These are phyloP conservation scores for Datura wrightii DNA, from an alignment of 257 asterid species.

Conservation along the genomic window DNA sequence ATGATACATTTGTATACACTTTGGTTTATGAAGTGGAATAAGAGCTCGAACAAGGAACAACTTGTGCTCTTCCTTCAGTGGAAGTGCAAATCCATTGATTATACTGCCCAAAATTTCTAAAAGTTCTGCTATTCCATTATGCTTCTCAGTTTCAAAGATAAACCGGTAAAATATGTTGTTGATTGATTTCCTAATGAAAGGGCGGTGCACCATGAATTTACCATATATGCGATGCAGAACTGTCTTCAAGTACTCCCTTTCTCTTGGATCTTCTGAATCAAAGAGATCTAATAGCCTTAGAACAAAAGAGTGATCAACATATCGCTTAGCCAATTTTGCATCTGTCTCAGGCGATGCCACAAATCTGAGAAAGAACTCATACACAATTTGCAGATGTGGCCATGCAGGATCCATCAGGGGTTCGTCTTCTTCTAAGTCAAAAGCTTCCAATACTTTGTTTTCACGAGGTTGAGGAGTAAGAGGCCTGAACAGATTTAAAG, in stretches of 20 bases:
- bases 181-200: slow-evolving; percentile 66
- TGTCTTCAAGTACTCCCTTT: slow-evolving; percentile 67
- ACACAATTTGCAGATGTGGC: slow-evolving; percentile 72
- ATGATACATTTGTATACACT: slow-evolving; percentile 70
- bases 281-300: slow-evolving; percentile 61
- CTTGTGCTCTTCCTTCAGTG: slow-evolving; percentile 74
- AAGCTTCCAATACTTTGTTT: slow-evolving; percentile 57
- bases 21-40: slow-evolving; percentile 77
- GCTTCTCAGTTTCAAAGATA: slow-evolving; percentile 71
- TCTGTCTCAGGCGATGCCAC: slow-evolving; percentile 77
- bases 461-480: slow-evolving; percentile 65
- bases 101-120: slow-evolving; percentile 72
- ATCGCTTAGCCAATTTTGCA: slow-evolving; percentile 74
- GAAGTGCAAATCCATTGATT: slow-evolving; percentile 73
- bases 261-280: slow-evolving; percentile 77
- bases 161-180: slow-evolving; percentile 64
- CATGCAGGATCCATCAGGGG: slow-evolving; percentile 73
- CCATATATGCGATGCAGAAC: slow-evolving; percentile 71
- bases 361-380: slow-evolving; percentile 68
- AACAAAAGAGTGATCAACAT: slow-evolving; percentile 66
- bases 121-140: slow-evolving; percentile 70
- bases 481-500: slow-evolving; percentile 58
- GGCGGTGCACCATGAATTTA: slow-evolving; percentile 79
- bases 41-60: slow-evolving; percentile 69
- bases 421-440: slow-evolving; percentile 72